Conservation (phyloP, 1,284 basidiomycete species). For the Rhodotorula sp. region DNA sequence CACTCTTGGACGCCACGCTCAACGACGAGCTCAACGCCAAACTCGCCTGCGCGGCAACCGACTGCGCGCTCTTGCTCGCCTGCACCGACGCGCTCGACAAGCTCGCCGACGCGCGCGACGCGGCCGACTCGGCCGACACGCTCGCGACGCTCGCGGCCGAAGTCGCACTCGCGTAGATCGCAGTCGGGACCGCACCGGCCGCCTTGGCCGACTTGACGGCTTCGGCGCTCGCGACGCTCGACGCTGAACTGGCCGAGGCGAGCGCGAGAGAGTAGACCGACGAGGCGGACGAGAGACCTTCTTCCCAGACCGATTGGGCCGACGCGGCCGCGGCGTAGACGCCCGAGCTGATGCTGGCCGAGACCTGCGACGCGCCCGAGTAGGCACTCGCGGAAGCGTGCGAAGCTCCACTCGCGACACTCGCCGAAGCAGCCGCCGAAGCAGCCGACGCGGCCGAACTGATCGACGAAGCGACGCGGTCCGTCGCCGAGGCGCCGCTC, state of each 20-base stretch:
- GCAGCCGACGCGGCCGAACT: slow-evolving; percentile 4
- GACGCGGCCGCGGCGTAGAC: slow-evolving; percentile 31
- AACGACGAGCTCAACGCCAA: slow-evolving; percentile 18
- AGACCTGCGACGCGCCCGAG: slow-evolving; percentile 16
- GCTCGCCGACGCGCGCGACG: slow-evolving; percentile 28
- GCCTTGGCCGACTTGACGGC: slow-evolving; percentile 6
- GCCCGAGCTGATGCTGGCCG: slow-evolving; percentile 22
- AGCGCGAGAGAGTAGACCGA: slow-evolving; percentile 27
- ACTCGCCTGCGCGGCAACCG: slow-evolving; percentile 1
- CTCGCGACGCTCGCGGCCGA: slow-evolving; percentile 35
- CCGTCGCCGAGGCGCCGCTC: slow-evolving; percentile 6
- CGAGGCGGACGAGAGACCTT: slow-evolving; percentile 26
- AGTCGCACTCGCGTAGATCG: slow-evolving; percentile 24
- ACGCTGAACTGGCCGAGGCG: slow-evolving; percentile 32
- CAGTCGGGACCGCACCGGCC: slow-evolving; percentile 13
- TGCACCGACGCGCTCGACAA: slow-evolving; percentile 23
- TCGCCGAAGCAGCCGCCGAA: slow-evolving; percentile 24
- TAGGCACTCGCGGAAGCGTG: background rate
- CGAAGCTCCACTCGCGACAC: background rate
- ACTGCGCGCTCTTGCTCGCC: slow-evolving; percentile 23
- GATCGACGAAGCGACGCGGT: background rate
- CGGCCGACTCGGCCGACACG: slow-evolving; percentile 29
- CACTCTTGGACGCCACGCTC: slow-evolving; percentile 20
- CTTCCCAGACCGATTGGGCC: slow-evolving; percentile 23
- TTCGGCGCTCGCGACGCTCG: slow-evolving; percentile 26